Percentiles rank a stretch among this genome's conserved stretches.
These are phyloP conservation scores for Kwoniella newhampshirensis DNA, from an alignment of 768 basidiomycete genomes.

Conservation along the genomic window DNA sequence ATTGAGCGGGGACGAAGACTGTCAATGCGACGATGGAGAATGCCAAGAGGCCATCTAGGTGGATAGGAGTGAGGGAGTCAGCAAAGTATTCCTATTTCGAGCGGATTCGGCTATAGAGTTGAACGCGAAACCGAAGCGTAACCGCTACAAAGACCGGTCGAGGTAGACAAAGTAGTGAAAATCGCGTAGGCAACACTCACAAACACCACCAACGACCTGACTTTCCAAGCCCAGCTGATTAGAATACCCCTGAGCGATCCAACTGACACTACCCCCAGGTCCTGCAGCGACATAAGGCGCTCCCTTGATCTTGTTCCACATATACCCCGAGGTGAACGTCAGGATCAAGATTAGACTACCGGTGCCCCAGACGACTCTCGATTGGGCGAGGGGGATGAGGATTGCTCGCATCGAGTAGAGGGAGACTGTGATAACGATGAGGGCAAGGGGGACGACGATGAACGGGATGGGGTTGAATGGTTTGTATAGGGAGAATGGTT, in stretches of 20 bases:
- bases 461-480: slow-evolving; percentile 62
- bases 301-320: slow-evolving; percentile 91
- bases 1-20: slow-evolving; percentile 64
- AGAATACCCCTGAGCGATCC: slow-evolving; percentile 85
- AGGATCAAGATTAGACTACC: slow-evolving; percentile 65
- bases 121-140: too few species aligned
- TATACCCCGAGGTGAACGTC: slow-evolving; percentile 87
- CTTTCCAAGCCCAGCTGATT: slow-evolving; percentile 92
- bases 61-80: background rate
- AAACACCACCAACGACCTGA: slow-evolving; percentile 78
- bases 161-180: too few species aligned
- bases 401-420: slow-evolving; percentile 55
- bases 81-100: too few species aligned
- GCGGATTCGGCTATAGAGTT: too few species aligned
- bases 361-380: slow-evolving; percentile 52
- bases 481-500: slow-evolving; percentile 71
- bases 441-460: slow-evolving; percentile 58
- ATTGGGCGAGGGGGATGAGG: slow-evolving; percentile 46
- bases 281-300: slow-evolving; percentile 65
- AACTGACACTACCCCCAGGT: slow-evolving; percentile 60
- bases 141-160: too few species aligned
- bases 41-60: slow-evolving; percentile 77
- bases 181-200: slow-evolving; percentile 67
- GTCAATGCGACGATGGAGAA: slow-evolving; percentile 77
- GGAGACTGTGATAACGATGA: slow-evolving; percentile 54